These are phyloP conservation scores for Nemania sp. DNA, from an alignment of 2,329 filamentous ascomycete species.

Conservation along the genomic window DNA sequence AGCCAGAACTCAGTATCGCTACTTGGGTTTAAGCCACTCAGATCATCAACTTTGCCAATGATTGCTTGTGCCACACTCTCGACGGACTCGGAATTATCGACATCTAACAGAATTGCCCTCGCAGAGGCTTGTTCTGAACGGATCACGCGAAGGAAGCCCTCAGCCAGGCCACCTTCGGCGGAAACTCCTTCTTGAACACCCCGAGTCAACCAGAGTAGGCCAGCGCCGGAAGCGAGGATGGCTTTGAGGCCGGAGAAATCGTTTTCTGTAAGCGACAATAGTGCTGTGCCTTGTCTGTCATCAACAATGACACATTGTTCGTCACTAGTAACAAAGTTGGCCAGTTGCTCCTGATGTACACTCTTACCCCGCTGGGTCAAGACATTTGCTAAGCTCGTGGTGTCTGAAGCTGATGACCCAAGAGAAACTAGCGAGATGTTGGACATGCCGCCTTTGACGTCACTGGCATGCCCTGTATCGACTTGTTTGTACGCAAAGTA, in stretches of 20 bases:
- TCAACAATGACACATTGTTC: constrained; percentile 28
- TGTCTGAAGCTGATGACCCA: constrained; percentile 3
- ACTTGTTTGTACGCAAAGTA: constrained; percentile 21
- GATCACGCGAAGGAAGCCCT: constrained; percentile 33
- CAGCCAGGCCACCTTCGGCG: constrained; percentile 28
- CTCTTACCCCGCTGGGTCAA: constrained; percentile 13
- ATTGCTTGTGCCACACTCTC: constrained; percentile 21
- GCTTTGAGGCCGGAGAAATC: constrained; percentile 27
- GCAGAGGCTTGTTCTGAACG: constrained; percentile 33
- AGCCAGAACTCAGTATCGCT: constrained; percentile 36
- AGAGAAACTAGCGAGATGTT: constrained; percentile 14
- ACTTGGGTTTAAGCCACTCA: constrained; percentile 22
- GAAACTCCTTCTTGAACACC: constrained; percentile 30
- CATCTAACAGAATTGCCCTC: constrained; percentile 29
- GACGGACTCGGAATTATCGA: constrained; percentile 21
- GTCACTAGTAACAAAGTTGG: constrained; percentile 9
- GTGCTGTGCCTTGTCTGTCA: constrained; percentile 27
- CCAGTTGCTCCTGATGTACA: constrained; percentile 10
- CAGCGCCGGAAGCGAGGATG: constrained; percentile 22
- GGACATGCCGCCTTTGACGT: not conserved
- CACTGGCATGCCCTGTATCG: not conserved
- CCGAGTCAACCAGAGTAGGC: constrained; percentile 29
- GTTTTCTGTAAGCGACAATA: constrained; percentile 18
- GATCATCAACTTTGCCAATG: constrained; percentile 18
- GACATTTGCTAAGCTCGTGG: constrained; percentile 2